Base-by-base conservation (phyloP, 495 filamentous ascomycete genomes). In the Xylaria grammica region DNA sequence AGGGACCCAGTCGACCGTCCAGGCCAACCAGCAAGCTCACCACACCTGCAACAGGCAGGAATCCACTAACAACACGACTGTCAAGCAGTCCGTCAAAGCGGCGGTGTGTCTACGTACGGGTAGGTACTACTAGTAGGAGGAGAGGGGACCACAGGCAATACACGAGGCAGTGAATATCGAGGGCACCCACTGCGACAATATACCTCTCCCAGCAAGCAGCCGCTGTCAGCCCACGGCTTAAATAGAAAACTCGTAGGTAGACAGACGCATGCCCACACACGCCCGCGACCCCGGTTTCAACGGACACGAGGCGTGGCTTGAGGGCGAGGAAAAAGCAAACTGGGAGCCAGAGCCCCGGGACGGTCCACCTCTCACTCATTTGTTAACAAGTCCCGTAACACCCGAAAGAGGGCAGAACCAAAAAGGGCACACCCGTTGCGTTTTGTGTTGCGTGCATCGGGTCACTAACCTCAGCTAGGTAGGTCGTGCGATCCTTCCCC, bases 381-480 rank as follows among this genome's bases (percentile, higher is more conserved):
- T 62, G 38, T 32, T 48, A 32, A 20, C 49, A 56, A 57, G 45
- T 56, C 49, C 68, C 65, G 64, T 60, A 60, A 66, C 64, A 49
- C 64, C 64, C 69, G 67, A 69, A 65, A 67, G 65, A 64, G 24
- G 38, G 45, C 24, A 22, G 17, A 36, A 22, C 54, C 54, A 45
- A 30, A 58, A 72, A 61, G 69, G 64, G 62, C 63, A 69, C 65
- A 67, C 69, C 70, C 71, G 59, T 69, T 40, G 38, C 38, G 54
- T 57, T 20, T 67, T 68, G 68, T 66, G 68, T 70, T 72, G 68
- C 69, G 71, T 74, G 71, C 71, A 74, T 72, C 69, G 70, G 71
- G 69, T 68, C 60, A 59, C 66, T 74, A 74, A 36, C 51, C 61
- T 64, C 40, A 53, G 60, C 30, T 52, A 62, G 60, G 60, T 61